phyloP scores from a whole-genome alignment of 352 stramenopile genomes.

The Thraustotheca clavata region DNA sequence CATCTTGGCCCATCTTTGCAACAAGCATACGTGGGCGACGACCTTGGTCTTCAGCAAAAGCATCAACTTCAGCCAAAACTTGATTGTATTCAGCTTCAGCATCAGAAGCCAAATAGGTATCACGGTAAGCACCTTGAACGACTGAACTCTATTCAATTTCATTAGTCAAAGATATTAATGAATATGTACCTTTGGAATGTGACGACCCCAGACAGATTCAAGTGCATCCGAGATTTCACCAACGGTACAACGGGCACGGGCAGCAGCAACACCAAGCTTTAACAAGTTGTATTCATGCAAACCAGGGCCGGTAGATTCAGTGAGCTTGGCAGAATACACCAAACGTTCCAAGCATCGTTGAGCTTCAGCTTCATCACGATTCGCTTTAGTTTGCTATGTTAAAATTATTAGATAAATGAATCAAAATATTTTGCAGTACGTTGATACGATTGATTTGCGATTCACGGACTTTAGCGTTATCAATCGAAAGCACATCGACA shows the following conservation, averaged over 20 bases:
- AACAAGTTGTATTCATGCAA: constrained; percentile 92
- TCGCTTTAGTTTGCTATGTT: constrained; percentile 76
- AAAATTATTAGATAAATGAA: background rate
- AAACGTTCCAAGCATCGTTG: constrained; percentile 44
- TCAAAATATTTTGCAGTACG: background rate
- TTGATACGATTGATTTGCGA: constrained; percentile 82
- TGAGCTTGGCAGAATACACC: constrained; percentile 41
- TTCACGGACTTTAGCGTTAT: constrained; percentile 87
- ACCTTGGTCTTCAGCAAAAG: constrained; percentile 88
- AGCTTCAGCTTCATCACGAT: constrained; percentile 69
- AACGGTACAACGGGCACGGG: constrained; percentile 85
- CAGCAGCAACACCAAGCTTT: constrained; percentile 88
- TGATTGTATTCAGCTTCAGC: constrained; percentile 83
- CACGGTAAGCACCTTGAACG: constrained; percentile 45
- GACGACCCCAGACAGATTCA: constrained; percentile 92
- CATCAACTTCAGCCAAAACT: constrained; percentile 85
- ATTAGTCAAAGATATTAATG: background rate
- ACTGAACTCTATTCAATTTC: constrained; percentile 34
- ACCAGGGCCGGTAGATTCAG: constrained; percentile 59
- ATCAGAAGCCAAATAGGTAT: constrained; percentile 46
- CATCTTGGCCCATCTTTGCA: constrained; percentile 95
- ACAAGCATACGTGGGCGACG: constrained; percentile 92
- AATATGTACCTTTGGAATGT: constrained; percentile 64
- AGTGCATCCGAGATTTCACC: constrained; percentile 94
- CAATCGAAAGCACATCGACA: constrained; percentile 91